Base-by-base conservation (phyloP, 2,329 filamentous ascomycete genomes). In the Fusarium armeniacum region DNA sequence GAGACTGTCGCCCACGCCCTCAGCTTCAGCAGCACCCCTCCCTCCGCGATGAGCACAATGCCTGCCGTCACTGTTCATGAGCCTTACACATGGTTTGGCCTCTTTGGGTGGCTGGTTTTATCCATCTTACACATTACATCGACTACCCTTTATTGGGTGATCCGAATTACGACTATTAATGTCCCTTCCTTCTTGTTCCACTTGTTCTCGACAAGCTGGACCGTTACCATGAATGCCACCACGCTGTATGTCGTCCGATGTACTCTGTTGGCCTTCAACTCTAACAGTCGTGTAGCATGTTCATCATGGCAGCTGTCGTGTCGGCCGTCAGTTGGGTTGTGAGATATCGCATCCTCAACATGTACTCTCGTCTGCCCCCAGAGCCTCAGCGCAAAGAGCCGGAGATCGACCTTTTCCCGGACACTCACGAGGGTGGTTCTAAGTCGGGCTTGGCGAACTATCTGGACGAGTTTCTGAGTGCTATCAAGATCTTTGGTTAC, bases 401-500 rank as follows among this genome's bases (percentile, higher is more conserved):
- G 0, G 93, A 97, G 73, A 89, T 99, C 77, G 97, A 98, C 75
- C 85, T 99, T 15, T 98, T 98, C 77, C 94, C 96, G 6, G 95
- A 98, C 75, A 91, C 92, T 5, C 93, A 97, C 75, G 95, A 97
- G 72, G 92, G 92, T 51, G 94, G 94, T 67, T 90, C 90, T 32
- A 99, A 99, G 79, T 90, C 94, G 1, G 96, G 95, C 1, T 84
- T 99, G 45, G 90, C 93, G n/a, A 99, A 94, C 78, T 99, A 99
- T 74, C 85, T 99, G 28, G 96, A 99, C 80, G 97, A 99, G 79
- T 99, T 99, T 74, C 84, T 99, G 24, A 98, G 94, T 77, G 96
- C 97, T 32, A 99, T 99, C 83, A 99, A 98, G 80, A 96, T 99
- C 61, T 99, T 99, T 81, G 96, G 96, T 11, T 99, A 98, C 77